Evolutionary conservation across 371 early-diverging fungal genomes (phyloP), one percentile per base, ranked within the genome.

Genomic region (Mortierella sp.): DNA sequence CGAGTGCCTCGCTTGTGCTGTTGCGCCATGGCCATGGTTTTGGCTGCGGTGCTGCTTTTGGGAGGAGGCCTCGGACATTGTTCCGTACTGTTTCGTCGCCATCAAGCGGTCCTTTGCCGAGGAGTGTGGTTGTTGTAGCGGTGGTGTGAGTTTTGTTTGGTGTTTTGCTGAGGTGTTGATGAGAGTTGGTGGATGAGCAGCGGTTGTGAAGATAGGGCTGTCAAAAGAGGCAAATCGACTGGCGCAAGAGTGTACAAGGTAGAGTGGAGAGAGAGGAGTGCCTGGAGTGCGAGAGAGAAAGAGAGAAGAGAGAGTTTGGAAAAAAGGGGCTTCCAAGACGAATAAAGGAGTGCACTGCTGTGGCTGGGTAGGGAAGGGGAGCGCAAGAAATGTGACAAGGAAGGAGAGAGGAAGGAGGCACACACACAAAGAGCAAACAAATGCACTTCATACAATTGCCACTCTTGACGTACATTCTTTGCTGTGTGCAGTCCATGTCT

Each of bases 71-170:
- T 55, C 74, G 46, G 77, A 31, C 84, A 84, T 84, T n/a, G 84
- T 84, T 59, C 84, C 84, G 73, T 84, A 84, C 28, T 72, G 48
- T 48, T 75, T 69, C 75, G 84, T 69, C 77, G 84, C 81, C 84
- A 84, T 84, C 73, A 72, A 82, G 69, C 72, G 54, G 61, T 9
- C 51, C 26, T n/a, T 59, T 54, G 80, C 6, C 11, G 31, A 43
- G 31, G 40, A 21, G 24, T 26, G 71, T 37, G 4, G 69, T 46
- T 57, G 72, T 57, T 24, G 34, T 64, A 43, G 70, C 10, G 26
- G 44, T 37, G 57, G 37, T 50, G 61, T 37, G 44, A 55, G 54
- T 3, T 19, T 19, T 19, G 57, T 21, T 14, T 26, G n/a, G 34
- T 19, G 61, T 31, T 16, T 13, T 14, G 13, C 2, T 50, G 50